Base-by-base conservation (phyloP, 352 stramenopile species). In the Achlya hypogyna region DNA sequence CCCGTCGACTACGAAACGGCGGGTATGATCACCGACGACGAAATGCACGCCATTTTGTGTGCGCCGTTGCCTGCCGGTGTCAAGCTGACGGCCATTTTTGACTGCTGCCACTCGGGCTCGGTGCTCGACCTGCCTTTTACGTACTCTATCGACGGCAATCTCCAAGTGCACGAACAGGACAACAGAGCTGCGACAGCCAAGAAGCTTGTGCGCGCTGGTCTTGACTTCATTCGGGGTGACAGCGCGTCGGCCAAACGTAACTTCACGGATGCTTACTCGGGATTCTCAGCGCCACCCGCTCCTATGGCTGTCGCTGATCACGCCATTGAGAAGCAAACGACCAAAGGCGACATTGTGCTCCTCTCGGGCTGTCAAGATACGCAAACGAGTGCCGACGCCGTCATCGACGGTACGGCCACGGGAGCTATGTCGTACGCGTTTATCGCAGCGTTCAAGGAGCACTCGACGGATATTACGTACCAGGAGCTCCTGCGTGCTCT, bases 81-180 rank as follows among this genome's bases (percentile, higher is more conserved):
- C 2, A 65, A 72, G 12, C 58, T 83, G 20, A 83, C 75, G n/a
- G 64, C 73, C 4, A 67, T 86, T 38, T 87, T 89, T 74, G 80
- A 89, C 60, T 84, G 77, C 69, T 89, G 81, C 65, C 80, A 89
- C 60, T 77, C 56, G 35, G 82, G 82, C 56, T 88, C 82, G 2
- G 82, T 73, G 31, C 66, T 91, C 25, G 82, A 91, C 71, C 62
- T 91, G 12, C 82, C 82, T 1, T 91, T 84, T 67, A 70, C 74
- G 49, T 89, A 77, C 67, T 75, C 74, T 32, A 53, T 67, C 22
- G 60, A 67, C 51, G 60, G 60, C 42, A 67, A 67, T 34, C 59
- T 67, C 42, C 38, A 67, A n/a, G 42, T 67, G 32, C 60, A 67
- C 43, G 29, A 67, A 38, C 20, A 67, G 28, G 47, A 67, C 60